These are phyloP conservation scores for Hanseniaspora mollemarum DNA, from an alignment of 805 yeast genomes.

Conservation along the genomic window DNA sequence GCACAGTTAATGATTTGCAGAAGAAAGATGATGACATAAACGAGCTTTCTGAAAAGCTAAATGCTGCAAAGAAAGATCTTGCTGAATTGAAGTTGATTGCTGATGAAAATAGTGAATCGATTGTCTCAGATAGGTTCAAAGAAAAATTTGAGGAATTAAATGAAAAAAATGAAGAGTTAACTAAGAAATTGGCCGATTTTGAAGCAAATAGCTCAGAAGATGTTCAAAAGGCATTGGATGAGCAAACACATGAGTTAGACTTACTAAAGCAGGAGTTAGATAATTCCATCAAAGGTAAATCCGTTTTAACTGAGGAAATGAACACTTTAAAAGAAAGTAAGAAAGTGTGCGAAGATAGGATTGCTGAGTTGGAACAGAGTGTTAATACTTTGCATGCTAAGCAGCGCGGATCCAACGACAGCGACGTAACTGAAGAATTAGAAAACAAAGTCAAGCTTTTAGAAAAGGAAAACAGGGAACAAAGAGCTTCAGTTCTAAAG, in stretches of 20 bases:
- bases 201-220: neutral
- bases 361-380: neutral
- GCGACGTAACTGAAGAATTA: neutral
- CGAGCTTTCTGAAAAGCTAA: no score
- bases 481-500: constrained; percentile 13
- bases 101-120: neutral
- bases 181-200: neutral
- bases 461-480: constrained; percentile 8
- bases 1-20: no score
- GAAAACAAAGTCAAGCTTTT: neutral
- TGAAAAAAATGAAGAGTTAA: neutral
- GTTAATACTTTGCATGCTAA: neutral
- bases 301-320: neutral
- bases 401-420: neutral
- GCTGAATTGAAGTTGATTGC: neutral
- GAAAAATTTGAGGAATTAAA: neutral
- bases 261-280: neutral
- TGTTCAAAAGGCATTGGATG: neutral
- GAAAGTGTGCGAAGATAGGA: neutral
- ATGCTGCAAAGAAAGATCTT: neutral
- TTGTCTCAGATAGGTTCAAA: neutral
- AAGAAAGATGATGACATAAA: no score
- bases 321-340: neutral
- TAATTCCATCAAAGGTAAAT: neutral
- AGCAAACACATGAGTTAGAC: neutral